Evolutionary conservation across 2,329 filamentous ascomycete species (phyloP).

Genomic region (Zymoseptoria tritici): DNA sequence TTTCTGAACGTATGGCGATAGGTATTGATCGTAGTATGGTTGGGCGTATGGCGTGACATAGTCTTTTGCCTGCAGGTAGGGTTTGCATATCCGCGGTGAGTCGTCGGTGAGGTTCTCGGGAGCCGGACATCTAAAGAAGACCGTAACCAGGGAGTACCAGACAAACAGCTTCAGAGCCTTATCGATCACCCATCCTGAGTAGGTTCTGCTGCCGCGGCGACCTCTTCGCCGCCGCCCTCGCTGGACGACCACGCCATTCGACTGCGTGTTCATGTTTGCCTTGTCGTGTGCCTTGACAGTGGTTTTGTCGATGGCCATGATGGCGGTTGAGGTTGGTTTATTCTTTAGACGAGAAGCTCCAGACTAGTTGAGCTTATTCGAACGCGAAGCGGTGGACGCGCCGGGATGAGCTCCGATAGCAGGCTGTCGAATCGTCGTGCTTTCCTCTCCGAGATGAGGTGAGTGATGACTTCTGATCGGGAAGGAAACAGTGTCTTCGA

Average conservation of each 20-base stretch:
- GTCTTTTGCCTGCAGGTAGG: constrained; percentile 62
- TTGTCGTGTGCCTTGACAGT: constrained; percentile 1
- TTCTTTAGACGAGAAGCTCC: background rate
- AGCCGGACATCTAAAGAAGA: constrained; percentile 75
- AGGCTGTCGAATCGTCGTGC: background rate
- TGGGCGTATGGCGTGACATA: constrained; percentile 66
- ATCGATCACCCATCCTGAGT: constrained; percentile 20
- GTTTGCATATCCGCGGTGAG: constrained; percentile 73
- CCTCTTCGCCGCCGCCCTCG: constrained; percentile 4
- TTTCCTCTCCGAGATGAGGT: background rate
- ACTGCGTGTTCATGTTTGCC: constrained; percentile 16
- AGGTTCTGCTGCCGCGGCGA: constrained; percentile 11
- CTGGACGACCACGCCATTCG: constrained; percentile 8
- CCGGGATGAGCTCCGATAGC: background rate
- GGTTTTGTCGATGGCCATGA: constrained; percentile 2
- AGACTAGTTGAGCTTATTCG: background rate
- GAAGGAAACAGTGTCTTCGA: background rate
- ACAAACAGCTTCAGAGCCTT: constrained; percentile 53
- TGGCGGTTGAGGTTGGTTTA: constrained; percentile 1
- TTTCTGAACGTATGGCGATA: constrained; percentile 71
- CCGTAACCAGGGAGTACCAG: constrained; percentile 78
- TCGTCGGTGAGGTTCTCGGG: constrained; percentile 59
- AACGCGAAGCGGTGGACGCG: background rate
- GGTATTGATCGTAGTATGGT: constrained; percentile 81
- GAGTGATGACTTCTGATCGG: background rate